Percentiles rank a stretch among this genome's conserved stretches.
Conservation (phyloP, 202 grass and related monocot genomes). For the Schoenoplectus tabernaemontani region DNA sequence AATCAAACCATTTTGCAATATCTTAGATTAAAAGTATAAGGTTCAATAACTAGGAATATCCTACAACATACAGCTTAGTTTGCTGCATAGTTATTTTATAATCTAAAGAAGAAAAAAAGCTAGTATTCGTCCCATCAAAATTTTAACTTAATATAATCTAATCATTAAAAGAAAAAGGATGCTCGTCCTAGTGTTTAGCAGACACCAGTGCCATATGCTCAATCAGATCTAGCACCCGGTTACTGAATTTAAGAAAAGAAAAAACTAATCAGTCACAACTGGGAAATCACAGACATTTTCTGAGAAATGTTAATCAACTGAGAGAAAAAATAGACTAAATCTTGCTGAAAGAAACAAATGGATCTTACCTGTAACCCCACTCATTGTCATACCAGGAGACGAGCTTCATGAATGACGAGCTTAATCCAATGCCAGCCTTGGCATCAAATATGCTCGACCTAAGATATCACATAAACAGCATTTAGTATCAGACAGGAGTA, state of each 20-base stretch:
- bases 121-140: constrained; percentile 28
- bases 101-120: constrained; percentile 15
- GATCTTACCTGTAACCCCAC: constrained; percentile 89
- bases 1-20: background rate
- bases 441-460: constrained; percentile 99
- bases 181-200: constrained; percentile 18
- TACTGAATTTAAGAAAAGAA: constrained; percentile 33
- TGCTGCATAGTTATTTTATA: constrained; percentile 13
- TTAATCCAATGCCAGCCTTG: constrained; percentile 96
- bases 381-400: constrained; percentile 98
- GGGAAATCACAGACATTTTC: background rate
- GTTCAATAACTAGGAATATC: background rate
- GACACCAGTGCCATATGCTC: constrained; percentile 57
- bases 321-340: background rate
- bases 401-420: constrained; percentile 87
- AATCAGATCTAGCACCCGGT: constrained; percentile 82
- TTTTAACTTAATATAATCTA: constrained; percentile 2
- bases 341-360: background rate
- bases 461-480: constrained; percentile 8
- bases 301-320: background rate
- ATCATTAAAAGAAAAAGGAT: background rate
- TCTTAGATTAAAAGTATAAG: background rate
- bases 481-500: background rate
- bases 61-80: background rate
- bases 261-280: background rate